These are phyloP conservation scores for Kalmusia sp. DNA, from an alignment of 2,329 filamentous ascomycete genomes.

Conservation along the genomic window DNA sequence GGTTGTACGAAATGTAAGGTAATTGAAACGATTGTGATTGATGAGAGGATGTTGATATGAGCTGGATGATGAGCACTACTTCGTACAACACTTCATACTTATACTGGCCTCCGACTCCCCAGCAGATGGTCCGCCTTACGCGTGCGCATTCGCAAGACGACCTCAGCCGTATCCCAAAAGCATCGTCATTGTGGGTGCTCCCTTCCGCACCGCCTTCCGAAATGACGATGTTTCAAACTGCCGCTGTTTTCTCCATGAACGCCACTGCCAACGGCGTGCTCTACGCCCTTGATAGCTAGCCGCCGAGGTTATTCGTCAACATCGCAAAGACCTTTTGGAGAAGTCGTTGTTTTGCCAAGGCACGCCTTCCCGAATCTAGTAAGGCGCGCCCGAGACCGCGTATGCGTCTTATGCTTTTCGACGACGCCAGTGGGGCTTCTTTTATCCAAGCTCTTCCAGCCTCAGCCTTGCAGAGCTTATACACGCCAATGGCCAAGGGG, in stretches of 20 bases:
- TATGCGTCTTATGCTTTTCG: slow-evolving; percentile 4
- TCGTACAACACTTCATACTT: neutral
- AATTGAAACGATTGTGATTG: neutral
- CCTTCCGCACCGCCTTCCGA: neutral
- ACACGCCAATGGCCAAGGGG: neutral
- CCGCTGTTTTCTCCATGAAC: neutral
- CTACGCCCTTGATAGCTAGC: neutral
- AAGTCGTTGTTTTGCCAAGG: slow-evolving; percentile 3
- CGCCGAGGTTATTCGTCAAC: neutral
- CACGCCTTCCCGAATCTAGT: neutral
- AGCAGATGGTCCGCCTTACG: too few species aligned
- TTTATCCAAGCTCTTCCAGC: neutral
- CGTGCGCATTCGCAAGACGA: too few species aligned
- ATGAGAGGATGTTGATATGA: neutral
- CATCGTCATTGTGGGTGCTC: neutral
- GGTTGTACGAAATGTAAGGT: neutral
- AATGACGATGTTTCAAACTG: neutral
- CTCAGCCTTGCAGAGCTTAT: neutral
- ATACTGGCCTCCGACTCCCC: neutral
- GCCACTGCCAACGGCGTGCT: neutral
- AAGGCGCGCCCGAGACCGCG: too few species aligned
- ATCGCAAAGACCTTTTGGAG: neutral
- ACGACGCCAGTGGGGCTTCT: slow-evolving; percentile 3
- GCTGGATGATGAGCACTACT: neutral
- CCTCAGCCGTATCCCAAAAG: neutral